These are phyloP conservation scores for Blastobotrys elegans DNA, from an alignment of 1,139 yeast genomes.

Conservation along the genomic window DNA sequence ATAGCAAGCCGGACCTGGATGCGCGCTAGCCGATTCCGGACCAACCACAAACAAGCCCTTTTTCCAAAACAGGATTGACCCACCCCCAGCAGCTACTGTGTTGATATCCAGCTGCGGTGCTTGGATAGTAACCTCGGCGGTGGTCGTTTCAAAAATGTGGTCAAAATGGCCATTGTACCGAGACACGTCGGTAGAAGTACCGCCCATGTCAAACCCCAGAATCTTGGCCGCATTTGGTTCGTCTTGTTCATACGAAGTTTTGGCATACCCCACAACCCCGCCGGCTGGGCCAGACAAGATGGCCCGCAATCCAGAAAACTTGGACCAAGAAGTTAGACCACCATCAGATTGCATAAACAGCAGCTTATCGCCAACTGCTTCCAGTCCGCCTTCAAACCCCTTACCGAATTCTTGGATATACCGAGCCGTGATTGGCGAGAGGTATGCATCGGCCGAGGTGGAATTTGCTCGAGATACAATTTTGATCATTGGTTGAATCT, in stretches of 20 bases:
- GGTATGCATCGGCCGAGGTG: constrained; percentile 69
- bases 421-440: constrained; percentile 65
- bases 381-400: constrained; percentile 53
- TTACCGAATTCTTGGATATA: constrained; percentile 56
- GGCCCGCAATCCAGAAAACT: constrained; percentile 49
- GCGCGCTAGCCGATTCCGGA: constrained; percentile 53
- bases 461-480: constrained; percentile 68
- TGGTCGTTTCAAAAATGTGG: constrained; percentile 49
- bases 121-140: constrained; percentile 52
- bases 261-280: constrained; percentile 54
- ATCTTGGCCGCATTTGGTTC: constrained; percentile 29
- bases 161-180: constrained; percentile 46
- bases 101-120: constrained; percentile 55
- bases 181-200: constrained; percentile 56
- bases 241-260: constrained; percentile 41
- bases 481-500: constrained; percentile 70
- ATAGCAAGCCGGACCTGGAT: constrained; percentile 58
- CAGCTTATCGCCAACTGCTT: constrained; percentile 40
- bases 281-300: constrained; percentile 57
- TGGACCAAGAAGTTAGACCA: constrained; percentile 45
- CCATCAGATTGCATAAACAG: constrained; percentile 60
- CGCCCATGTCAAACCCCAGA: constrained; percentile 59
- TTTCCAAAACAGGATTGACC: constrained; percentile 46
- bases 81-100: constrained; percentile 61
- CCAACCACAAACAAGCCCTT: constrained; percentile 52